Conservation (phyloP, 768 basidiomycete genomes). For the Podaxis mareebaensis region DNA sequence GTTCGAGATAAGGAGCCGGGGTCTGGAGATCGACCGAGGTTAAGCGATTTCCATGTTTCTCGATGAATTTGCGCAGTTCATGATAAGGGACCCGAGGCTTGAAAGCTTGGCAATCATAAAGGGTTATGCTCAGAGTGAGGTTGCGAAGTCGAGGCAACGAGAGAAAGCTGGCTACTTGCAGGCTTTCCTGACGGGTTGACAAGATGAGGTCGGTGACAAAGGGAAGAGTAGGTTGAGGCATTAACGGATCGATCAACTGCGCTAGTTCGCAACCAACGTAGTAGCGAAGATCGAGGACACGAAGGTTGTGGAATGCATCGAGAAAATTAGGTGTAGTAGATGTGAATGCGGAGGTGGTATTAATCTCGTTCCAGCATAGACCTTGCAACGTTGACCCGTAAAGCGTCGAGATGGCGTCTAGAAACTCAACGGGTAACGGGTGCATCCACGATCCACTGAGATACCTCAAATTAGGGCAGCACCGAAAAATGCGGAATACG, state of each 20-base stretch:
- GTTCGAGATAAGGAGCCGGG: slow-evolving; percentile 35
- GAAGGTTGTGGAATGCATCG: slow-evolving; percentile 40
- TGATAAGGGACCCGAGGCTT: slow-evolving; percentile 29
- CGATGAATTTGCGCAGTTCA: slow-evolving; percentile 38
- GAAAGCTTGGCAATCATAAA: slow-evolving; percentile 22
- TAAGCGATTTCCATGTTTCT: slow-evolving; percentile 41
- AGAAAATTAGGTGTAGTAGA: slow-evolving; percentile 38
- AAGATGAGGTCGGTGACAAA: slow-evolving; percentile 42
- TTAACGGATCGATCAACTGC: slow-evolving; percentile 17
- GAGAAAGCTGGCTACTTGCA: slow-evolving; percentile 39
- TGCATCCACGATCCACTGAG: slow-evolving; percentile 50
- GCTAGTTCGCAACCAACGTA: slow-evolving; percentile 30
- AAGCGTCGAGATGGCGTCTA: slow-evolving; percentile 39
- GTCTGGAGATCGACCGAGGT: slow-evolving; percentile 40
- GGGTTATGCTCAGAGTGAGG: slow-evolving; percentile 27
- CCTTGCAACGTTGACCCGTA: slow-evolving; percentile 42
- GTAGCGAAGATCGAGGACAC: slow-evolving; percentile 48
- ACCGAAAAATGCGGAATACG: slow-evolving; percentile 44
- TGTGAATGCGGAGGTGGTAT: slow-evolving; percentile 18
- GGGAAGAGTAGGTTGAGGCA: slow-evolving; percentile 36
- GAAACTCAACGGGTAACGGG: slow-evolving; percentile 42
- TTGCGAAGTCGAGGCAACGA: slow-evolving; percentile 43
- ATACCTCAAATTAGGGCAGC: slow-evolving; percentile 45
- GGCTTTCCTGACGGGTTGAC: slow-evolving; percentile 37
- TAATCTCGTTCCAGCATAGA: slow-evolving; percentile 45